Percentiles rank a stretch among this genome's conserved stretches.
These are phyloP conservation scores for Pseudocercospora cruenta DNA, from an alignment of 2,329 filamentous ascomycete genomes.

Conservation along the genomic window DNA sequence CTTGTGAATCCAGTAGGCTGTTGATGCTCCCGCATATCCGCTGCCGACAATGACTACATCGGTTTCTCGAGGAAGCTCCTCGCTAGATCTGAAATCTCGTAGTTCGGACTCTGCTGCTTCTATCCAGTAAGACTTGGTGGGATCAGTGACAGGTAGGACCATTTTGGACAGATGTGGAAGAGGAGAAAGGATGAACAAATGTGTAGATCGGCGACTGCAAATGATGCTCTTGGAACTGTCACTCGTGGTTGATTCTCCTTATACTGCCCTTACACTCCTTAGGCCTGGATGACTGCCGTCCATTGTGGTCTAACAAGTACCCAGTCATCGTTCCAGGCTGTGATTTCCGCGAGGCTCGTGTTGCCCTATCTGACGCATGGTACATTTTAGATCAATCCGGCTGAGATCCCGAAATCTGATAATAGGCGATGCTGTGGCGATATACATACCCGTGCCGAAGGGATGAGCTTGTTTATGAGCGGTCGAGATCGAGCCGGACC, in stretches of 20 bases:
- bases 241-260: not conserved
- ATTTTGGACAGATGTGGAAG: not conserved
- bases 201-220: not conserved
- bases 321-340: conserved; percentile 2
- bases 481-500: not conserved
- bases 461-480: not conserved
- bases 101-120: conserved; percentile 31
- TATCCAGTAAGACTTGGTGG: conserved; percentile 34
- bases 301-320: conserved; percentile 4
- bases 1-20: conserved; percentile 38
- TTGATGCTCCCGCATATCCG: conserved; percentile 47
- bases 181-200: not conserved
- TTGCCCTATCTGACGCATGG: conserved; percentile 2
- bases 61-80: conserved; percentile 39
- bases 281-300: not conserved
- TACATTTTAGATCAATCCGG: not conserved
- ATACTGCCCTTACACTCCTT: not conserved
- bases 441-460: not conserved
- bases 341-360: not conserved
- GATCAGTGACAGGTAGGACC: not conserved
- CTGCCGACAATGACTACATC: conserved; percentile 57
- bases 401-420: not conserved
- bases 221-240: not conserved
- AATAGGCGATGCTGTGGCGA: not conserved
- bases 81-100: conserved; percentile 24